Percentiles rank a stretch among this genome's conserved stretches.
These are phyloP conservation scores for Podaxis sp. DNA, from an alignment of 768 basidiomycete genomes.

Conservation along the genomic window DNA sequence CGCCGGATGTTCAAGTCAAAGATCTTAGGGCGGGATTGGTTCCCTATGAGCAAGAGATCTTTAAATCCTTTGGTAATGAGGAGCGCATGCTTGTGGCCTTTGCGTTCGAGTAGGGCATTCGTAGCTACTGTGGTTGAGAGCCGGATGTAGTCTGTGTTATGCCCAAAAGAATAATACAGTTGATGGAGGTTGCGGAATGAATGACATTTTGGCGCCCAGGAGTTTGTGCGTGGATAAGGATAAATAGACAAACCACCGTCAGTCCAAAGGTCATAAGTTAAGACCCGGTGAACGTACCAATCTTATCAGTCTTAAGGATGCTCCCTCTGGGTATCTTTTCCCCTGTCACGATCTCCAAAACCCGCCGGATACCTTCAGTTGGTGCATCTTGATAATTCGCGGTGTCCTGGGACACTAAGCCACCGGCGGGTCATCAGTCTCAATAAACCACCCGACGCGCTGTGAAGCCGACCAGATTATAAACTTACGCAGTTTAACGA, in stretches of 20 bases:
- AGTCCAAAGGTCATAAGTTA: not conserved
- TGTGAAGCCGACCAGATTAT: not conserved
- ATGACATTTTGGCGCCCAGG: no score
- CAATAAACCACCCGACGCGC: not conserved
- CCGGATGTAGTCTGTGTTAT: conserved; percentile 75
- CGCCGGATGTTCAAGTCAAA: conserved; percentile 93
- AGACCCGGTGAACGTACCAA: conserved; percentile 49
- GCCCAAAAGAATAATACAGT: not conserved
- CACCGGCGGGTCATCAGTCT: not conserved
- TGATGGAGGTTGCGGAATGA: no score
- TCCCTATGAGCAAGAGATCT: conserved; percentile 90
- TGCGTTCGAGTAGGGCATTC: conserved; percentile 92
- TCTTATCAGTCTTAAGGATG: conserved; percentile 74
- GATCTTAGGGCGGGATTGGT: conserved; percentile 92
- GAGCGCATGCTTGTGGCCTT: conserved; percentile 89
- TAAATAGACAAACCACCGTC: not conserved
- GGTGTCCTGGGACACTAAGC: conserved; percentile 83
- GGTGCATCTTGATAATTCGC: conserved; percentile 90
- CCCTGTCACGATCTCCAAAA: conserved; percentile 77
- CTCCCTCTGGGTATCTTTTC: conserved; percentile 64
- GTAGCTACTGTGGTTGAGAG: conserved; percentile 95
- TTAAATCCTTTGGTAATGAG: conserved; percentile 90
- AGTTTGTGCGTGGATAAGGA: not conserved
- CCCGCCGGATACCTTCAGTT: conserved; percentile 88
- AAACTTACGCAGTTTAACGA: conserved; percentile 86